Evolutionary conservation across 2,329 filamentous ascomycete genomes (phyloP).

Genomic region (Atkinsonella texensis): DNA sequence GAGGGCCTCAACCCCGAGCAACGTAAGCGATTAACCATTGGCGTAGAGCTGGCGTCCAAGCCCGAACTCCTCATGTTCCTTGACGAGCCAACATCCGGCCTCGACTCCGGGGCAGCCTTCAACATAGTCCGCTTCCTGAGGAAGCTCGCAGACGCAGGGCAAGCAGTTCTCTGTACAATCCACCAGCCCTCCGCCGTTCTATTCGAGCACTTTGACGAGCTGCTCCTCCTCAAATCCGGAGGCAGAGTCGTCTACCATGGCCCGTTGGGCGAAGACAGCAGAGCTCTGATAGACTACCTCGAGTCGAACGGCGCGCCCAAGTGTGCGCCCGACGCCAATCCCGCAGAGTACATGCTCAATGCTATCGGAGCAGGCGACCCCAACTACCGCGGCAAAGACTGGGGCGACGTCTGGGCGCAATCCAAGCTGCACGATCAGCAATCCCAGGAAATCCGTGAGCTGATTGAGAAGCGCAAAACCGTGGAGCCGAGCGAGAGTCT

Average conservation of each 20-base stretch:
- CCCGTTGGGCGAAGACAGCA: conserved; percentile 36
- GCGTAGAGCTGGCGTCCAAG: conserved; percentile 43
- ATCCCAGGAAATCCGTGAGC: conserved; percentile 37
- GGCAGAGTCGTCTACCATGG: conserved; percentile 44
- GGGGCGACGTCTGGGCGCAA: conserved; percentile 47
- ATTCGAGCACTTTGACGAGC: conserved; percentile 44
- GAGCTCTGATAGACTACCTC: conserved; percentile 39
- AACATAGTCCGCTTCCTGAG: conserved; percentile 50
- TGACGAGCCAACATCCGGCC: conserved; percentile 49
- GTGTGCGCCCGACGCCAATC: conserved; percentile 37
- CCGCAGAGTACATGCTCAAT: conserved; percentile 44
- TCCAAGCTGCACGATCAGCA: conserved; percentile 36
- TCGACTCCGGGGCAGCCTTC: conserved; percentile 46
- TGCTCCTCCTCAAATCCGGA: conserved; percentile 40
- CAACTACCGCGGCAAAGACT: conserved; percentile 47
- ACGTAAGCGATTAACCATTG: conserved; percentile 43
- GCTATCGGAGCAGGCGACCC: conserved; percentile 51
- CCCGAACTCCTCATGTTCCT: conserved; percentile 51
- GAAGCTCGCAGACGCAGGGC: conserved; percentile 47
- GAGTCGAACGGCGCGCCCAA: conserved; percentile 33
- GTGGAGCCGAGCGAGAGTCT: conserved; percentile 24
- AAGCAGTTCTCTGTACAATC: conserved; percentile 48
- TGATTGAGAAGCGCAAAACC: conserved; percentile 33
- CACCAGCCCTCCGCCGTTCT: conserved; percentile 46
- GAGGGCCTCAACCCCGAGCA: conserved; percentile 50